A percentile compares a stretch with the other conserved stretches of the same genome.
These are phyloP conservation scores for Fusarium armeniacum DNA, from an alignment of 2,329 filamentous ascomycete species.

Conservation along the genomic window DNA sequence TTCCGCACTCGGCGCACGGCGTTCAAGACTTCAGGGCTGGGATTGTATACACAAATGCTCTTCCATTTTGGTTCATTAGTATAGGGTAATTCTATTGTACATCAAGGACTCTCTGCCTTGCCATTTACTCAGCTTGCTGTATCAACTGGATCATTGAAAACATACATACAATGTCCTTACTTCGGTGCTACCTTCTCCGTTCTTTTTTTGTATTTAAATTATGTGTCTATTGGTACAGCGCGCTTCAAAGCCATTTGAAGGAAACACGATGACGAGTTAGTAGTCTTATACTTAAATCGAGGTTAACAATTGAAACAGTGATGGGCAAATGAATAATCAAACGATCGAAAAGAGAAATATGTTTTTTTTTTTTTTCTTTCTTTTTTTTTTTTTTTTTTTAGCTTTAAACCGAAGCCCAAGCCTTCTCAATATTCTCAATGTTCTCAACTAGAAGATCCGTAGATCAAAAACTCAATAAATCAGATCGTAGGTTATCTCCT, in stretches of 20 bases:
- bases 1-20: slow-evolving; percentile 18
- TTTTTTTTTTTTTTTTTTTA: no score
- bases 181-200: background rate
- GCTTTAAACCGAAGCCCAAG: no score
- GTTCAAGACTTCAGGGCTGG: slow-evolving; percentile 18
- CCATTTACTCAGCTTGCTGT: background rate
- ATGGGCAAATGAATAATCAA: fast-evolving
- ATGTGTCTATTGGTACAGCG: background rate
- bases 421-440: no score
- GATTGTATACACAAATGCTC: background rate
- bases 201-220: background rate
- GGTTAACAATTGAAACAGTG: background rate
- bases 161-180: background rate
- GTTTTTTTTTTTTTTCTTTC: no score
- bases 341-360: no score
- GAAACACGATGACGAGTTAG: background rate
- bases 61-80: background rate
- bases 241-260: no score
- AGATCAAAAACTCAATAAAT: no score
- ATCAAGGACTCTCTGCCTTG: background rate
- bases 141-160: no score
- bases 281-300: background rate
- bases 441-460: no score
- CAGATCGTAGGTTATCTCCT: no score
- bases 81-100: slow-evolving; percentile 27